Conservation (phyloP, 1,139 yeast species). For the Torulaspora pretoriensis region DNA sequence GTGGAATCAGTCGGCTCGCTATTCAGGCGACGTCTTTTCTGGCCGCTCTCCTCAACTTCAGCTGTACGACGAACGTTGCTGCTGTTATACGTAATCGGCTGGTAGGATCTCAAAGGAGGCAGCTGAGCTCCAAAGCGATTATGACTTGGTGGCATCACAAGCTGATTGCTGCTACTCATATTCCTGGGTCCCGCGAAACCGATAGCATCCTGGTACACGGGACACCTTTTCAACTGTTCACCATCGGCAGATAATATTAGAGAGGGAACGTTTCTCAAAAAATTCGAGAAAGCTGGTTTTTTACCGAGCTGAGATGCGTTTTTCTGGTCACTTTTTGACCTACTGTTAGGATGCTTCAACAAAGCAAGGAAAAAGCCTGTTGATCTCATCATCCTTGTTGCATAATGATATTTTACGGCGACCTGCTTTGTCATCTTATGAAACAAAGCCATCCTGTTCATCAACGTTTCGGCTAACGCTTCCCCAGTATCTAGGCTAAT, state of each 20-base stretch:
- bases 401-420: slow-evolving; percentile 48
- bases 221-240: slow-evolving; percentile 35
- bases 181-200: slow-evolving; percentile 31
- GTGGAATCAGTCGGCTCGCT: slow-evolving; percentile 10
- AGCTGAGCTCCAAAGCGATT: slow-evolving; percentile 22
- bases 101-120: slow-evolving; percentile 33
- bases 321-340: slow-evolving; percentile 15
- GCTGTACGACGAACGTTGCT: slow-evolving; percentile 31
- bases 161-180: slow-evolving; percentile 8
- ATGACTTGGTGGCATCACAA: slow-evolving; percentile 6
- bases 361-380: slow-evolving; percentile 43
- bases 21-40: slow-evolving; percentile 23
- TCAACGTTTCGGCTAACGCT: slow-evolving; percentile 36
- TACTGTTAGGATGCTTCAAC: slow-evolving; percentile 37
- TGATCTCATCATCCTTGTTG: slow-evolving; percentile 52
- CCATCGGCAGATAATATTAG: slow-evolving; percentile 31
- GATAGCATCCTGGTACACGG: slow-evolving; percentile 37
- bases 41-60: slow-evolving; percentile 21
- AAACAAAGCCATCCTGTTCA: slow-evolving; percentile 40
- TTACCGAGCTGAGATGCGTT: slow-evolving; percentile 16
- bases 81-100: slow-evolving; percentile 36
- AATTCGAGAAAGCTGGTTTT: slow-evolving; percentile 29
- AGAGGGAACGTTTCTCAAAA: slow-evolving; percentile 31
- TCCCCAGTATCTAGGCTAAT: slow-evolving; percentile 36
- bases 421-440: slow-evolving; percentile 36